A percentile compares a stretch with the other conserved stretches of the same genome.
Evolutionary conservation across 257 asterid genomes (phyloP).

Genomic region (Ballota nigra): DNA sequence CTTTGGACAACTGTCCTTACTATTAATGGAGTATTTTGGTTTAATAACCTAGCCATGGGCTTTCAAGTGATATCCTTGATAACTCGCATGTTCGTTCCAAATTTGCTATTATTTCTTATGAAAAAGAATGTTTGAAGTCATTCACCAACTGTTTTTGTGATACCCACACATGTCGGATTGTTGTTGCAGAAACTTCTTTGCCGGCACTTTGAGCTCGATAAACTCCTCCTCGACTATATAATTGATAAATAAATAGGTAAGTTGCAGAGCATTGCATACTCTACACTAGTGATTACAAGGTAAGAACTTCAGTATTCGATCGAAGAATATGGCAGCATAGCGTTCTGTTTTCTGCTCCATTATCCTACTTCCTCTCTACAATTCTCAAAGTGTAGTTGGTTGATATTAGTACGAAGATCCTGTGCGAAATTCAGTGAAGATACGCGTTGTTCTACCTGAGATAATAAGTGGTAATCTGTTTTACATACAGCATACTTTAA

Average conservation of each 20-base stretch:
- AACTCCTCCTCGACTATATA: slow-evolving; percentile 73
- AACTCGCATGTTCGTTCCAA: neutral
- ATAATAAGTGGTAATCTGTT: neutral
- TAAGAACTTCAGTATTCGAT: neutral
- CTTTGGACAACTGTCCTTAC: neutral
- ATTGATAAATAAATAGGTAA: slow-evolving; percentile 72
- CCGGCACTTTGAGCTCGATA: slow-evolving; percentile 90
- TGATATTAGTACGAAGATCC: neutral
- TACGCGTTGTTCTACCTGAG: slow-evolving; percentile 2
- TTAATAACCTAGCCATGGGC: neutral
- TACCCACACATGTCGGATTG: slow-evolving; percentile 10
- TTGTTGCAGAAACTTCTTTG: slow-evolving; percentile 70
- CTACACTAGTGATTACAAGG: neutral
- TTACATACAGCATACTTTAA: neutral
- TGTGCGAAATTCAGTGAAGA: neutral
- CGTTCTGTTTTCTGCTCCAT: neutral
- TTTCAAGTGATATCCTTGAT: neutral
- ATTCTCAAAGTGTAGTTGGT: neutral
- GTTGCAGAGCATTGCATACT: slow-evolving; percentile 9
- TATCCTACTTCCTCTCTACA: slow-evolving; percentile 7
- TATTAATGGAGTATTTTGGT: neutral
- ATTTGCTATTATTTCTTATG: neutral
- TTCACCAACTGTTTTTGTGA: slow-evolving; percentile 5
- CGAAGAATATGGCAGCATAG: neutral
- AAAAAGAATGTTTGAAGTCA: neutral